These are phyloP conservation scores for Botrytis medusae DNA, from an alignment of 2,329 filamentous ascomycete genomes.

Conservation along the genomic window DNA sequence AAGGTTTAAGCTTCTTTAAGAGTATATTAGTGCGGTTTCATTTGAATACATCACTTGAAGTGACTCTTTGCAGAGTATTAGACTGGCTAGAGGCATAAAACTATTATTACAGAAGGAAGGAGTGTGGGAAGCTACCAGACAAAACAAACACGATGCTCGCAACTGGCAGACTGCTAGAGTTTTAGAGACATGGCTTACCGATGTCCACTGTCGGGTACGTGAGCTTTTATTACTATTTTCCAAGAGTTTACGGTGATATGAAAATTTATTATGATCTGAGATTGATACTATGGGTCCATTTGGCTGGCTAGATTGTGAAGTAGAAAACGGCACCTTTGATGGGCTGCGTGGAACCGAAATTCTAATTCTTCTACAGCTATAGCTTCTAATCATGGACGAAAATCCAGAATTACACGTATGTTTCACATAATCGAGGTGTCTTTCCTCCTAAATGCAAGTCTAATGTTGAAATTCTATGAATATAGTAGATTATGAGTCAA, in stretches of 20 bases:
- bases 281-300: background rate
- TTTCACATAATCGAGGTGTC: background rate
- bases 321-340: background rate
- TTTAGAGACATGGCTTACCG: background rate
- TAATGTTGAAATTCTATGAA: background rate
- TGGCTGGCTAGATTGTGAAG: background rate
- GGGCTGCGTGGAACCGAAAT: no score
- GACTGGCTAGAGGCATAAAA: background rate
- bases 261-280: background rate
- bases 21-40: background rate
- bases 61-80: fast-evolving
- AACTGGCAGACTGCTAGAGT: background rate
- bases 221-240: background rate
- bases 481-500: background rate
- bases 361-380: no score
- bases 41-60: background rate
- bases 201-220: background rate
- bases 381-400: background rate
- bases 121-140: background rate
- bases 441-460: background rate
- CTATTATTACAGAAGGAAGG: fast-evolving
- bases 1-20: background rate
- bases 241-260: background rate
- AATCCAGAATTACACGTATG: background rate
- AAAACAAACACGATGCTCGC: background rate